These are phyloP conservation scores for Podospora appendiculata DNA, from an alignment of 495 filamentous ascomycete genomes.

Conservation along the genomic window DNA sequence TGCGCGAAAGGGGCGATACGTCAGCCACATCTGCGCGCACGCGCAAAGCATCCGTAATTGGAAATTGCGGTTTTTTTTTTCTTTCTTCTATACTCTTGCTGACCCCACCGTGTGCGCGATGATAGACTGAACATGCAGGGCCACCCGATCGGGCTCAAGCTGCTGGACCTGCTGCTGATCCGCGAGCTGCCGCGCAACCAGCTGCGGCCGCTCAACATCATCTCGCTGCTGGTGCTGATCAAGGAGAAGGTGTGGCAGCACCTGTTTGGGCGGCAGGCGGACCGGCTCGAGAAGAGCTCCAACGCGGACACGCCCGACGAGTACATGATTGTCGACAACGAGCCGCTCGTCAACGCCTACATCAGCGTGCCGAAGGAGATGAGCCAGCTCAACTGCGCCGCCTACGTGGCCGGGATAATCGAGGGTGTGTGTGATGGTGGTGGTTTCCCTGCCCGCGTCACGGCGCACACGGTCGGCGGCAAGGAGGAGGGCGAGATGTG, in stretches of 20 bases:
- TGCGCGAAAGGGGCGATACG: too few relatives aligned
- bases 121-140: slow-evolving; percentile 84
- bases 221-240: slow-evolving; percentile 90
- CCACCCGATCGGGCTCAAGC: slow-evolving; percentile 86
- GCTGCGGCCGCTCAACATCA: slow-evolving; percentile 76
- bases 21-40: too few relatives aligned
- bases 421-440: slow-evolving; percentile 93
- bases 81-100: neutral
- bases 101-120: neutral
- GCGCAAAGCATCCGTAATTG: too few relatives aligned
- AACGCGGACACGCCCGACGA: slow-evolving; percentile 74
- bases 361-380: slow-evolving; percentile 91
- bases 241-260: slow-evolving; percentile 83
- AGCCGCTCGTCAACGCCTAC: slow-evolving; percentile 88
- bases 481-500: slow-evolving; percentile 76
- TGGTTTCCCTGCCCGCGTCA: slow-evolving; percentile 80
- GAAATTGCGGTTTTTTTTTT: neutral
- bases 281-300: slow-evolving; percentile 83
- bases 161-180: slow-evolving; percentile 91
- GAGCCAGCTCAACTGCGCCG: slow-evolving; percentile 92
- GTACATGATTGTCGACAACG: slow-evolving; percentile 98
- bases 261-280: slow-evolving; percentile 83
- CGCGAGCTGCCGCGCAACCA: slow-evolving; percentile 60
- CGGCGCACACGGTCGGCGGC: slow-evolving; percentile 76
- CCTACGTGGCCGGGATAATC: slow-evolving; percentile 89